Base-by-base conservation (phyloP, 2,329 filamentous ascomycete genomes). In the Cladobotryum mycophilum region DNA sequence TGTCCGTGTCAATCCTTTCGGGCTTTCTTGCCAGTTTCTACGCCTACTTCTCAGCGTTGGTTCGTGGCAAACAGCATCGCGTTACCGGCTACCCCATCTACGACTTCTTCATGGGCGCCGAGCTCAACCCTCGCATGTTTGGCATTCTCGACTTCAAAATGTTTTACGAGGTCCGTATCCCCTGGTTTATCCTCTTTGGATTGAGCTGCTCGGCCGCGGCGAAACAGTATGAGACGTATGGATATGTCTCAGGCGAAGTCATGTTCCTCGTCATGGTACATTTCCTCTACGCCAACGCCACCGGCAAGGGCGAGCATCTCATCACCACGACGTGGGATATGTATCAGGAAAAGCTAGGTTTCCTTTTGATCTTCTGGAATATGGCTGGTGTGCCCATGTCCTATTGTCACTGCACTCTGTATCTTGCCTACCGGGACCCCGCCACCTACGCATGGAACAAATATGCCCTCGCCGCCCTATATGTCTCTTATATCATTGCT, bases 351-450 rank as follows among this genome's bases (percentile, higher is more conserved):
- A 96, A 96, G 73, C 91, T 88, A 81, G 90, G 90, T 48, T 96
- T 96, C 76, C 95, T 96, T 89, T 81, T 96, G 58, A 95, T 93
- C 69, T 96, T 96, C 81, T 96, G 90, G 90, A 96, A 95, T 71
- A 76, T 95, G 68, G 89, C 90, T 43, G 90, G 89, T 58, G 90
- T 95, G 18, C 89, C 89, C 12, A 77, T 95, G 46, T 89, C 83
- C 49, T 95, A 95, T 78, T 95, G 89, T 74, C 89, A 95, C 75
- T 93, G 88, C 78, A 91, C 87, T 41, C 81, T 96, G 60, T 95
- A 88, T 71, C 78, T 95, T 45, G 89, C 89, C 58, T 90, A 86
- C 68, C 89, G 93, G 67, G 72, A 86, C 61, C 86, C 90, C 0
- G 76, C 81, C 22, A 81, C 81, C 52, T 95, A 95, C 70, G 76